These are phyloP conservation scores for Cytospora paraplurivora DNA, from an alignment of 2,329 filamentous ascomycete species.

Conservation along the genomic window DNA sequence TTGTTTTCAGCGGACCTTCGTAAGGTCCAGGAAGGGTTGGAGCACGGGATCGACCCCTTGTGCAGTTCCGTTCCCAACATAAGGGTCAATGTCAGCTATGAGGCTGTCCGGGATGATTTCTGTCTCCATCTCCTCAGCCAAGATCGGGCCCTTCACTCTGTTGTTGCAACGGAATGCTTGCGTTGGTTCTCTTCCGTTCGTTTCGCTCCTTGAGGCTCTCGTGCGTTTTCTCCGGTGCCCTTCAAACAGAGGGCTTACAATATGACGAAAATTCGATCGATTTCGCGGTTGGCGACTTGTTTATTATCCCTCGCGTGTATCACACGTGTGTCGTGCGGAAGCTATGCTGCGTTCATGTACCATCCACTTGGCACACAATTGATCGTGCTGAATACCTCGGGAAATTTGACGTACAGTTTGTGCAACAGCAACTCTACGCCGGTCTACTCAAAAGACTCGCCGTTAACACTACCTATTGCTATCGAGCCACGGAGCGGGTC, in stretches of 20 bases:
- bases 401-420: conserved; percentile 11
- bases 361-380: conserved; percentile 11
- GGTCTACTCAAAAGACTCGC: not conserved
- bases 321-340: not conserved
- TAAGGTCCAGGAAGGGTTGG: not conserved
- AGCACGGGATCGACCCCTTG: not conserved
- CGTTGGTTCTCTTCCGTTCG: not conserved
- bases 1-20: not conserved
- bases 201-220: not conserved
- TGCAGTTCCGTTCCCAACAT: not conserved
- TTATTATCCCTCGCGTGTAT: not conserved
- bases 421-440: conserved; percentile 15
- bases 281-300: not conserved
- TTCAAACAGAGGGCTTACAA: not conserved
- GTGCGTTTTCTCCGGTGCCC: not conserved
- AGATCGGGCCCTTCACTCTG: not conserved
- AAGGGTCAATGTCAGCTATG: not conserved
- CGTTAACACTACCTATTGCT: not conserved
- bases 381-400: conserved; percentile 7
- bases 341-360: conserved; percentile 14
- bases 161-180: not conserved
- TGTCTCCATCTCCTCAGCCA: not conserved
- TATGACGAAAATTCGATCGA: not conserved
- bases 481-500: not conserved
- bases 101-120: not conserved